A percentile compares a stretch with the other conserved stretches of the same genome.
phyloP scores from a whole-genome alignment of 257 asterid species.

The Forsythia suspensa region DNA sequence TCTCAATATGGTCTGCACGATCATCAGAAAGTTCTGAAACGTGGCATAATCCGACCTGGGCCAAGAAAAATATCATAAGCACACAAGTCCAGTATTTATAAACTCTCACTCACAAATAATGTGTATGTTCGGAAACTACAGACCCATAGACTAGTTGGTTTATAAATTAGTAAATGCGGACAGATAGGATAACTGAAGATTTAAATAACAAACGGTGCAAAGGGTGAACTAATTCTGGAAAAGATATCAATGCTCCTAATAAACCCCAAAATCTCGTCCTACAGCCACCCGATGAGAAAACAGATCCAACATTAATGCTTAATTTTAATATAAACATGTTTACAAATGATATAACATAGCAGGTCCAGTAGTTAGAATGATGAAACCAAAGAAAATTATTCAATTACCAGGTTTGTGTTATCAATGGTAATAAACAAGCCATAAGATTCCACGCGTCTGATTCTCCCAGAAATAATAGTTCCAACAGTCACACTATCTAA shows the following conservation, averaged over 20 bases:
- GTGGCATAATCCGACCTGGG: conserved; percentile 95
- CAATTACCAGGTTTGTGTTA: conserved; percentile 66
- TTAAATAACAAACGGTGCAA: background rate
- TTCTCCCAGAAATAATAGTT: conserved; percentile 68
- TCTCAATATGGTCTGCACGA: conserved; percentile 48
- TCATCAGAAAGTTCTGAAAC: conserved; percentile 89
- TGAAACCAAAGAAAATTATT: conserved; percentile 11
- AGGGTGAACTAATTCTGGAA: background rate
- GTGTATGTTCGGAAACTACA: background rate
- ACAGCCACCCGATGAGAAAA: background rate
- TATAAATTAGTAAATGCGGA: background rate
- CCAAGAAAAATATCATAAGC: conserved; percentile 26
- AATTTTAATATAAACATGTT: conserved; percentile 10
- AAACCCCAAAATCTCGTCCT: background rate
- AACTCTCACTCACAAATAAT: background rate
- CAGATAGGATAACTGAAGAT: background rate
- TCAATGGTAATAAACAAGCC: conserved; percentile 83
- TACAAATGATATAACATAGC: background rate
- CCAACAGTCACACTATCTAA: conserved; percentile 58
- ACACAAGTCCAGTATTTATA: conserved; percentile 9
- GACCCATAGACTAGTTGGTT: background rate
- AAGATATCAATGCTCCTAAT: conserved; percentile 1
- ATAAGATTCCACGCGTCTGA: conserved; percentile 77
- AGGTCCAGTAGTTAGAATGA: background rate
- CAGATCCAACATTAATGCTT: background rate